These are phyloP conservation scores for Stagonosporopsis tanaceti DNA, from an alignment of 2,329 filamentous ascomycete species.

Conservation along the genomic window DNA sequence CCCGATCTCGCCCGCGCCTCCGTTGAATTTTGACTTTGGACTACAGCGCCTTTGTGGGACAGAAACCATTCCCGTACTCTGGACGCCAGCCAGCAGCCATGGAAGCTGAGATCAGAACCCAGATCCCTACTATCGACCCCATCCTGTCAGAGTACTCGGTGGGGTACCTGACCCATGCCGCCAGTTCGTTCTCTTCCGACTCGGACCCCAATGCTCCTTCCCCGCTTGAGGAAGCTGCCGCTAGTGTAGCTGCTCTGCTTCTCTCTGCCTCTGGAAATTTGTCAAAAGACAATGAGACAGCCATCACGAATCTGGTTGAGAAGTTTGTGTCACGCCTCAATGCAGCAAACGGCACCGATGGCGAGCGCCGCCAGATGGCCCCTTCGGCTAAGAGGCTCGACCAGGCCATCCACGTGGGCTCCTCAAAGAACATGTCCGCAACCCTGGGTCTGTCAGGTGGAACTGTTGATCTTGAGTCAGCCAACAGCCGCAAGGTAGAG, in stretches of 20 bases:
- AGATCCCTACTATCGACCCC: slow-evolving; percentile 86
- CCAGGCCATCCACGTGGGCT: slow-evolving; percentile 92
- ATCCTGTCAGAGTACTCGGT: slow-evolving; percentile 91
- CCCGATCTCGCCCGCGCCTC: slow-evolving; percentile 34
- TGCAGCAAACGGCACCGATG: slow-evolving; percentile 72
- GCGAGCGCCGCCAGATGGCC: slow-evolving; percentile 73
- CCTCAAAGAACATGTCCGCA: slow-evolving; percentile 94
- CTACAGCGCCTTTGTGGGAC: slow-evolving; percentile 29
- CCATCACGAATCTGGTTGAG: slow-evolving; percentile 82
- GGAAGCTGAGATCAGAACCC: slow-evolving; percentile 86
- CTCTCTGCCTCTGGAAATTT: slow-evolving; percentile 91
- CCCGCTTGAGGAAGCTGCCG: slow-evolving; percentile 83
- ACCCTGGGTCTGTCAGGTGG: slow-evolving; percentile 87
- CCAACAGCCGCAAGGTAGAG: slow-evolving; percentile 91
- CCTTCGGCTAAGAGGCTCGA: slow-evolving; percentile 85
- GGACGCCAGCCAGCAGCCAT: slow-evolving; percentile 58
- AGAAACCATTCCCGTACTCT: slow-evolving; percentile 23
- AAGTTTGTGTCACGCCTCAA: slow-evolving; percentile 89
- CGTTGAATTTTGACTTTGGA: slow-evolving; percentile 17
- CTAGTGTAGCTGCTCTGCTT: slow-evolving; percentile 84
- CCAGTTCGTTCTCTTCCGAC: slow-evolving; percentile 80
- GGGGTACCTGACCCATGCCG: slow-evolving; percentile 93
- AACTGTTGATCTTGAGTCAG: slow-evolving; percentile 90
- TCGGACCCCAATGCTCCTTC: slow-evolving; percentile 72
- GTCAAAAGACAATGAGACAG: slow-evolving; percentile 73